A percentile compares a stretch with the other conserved stretches of the same genome.
These are phyloP conservation scores for Cordyceps militaris DNA, from an alignment of 2,329 filamentous ascomycete genomes.

Conservation along the genomic window DNA sequence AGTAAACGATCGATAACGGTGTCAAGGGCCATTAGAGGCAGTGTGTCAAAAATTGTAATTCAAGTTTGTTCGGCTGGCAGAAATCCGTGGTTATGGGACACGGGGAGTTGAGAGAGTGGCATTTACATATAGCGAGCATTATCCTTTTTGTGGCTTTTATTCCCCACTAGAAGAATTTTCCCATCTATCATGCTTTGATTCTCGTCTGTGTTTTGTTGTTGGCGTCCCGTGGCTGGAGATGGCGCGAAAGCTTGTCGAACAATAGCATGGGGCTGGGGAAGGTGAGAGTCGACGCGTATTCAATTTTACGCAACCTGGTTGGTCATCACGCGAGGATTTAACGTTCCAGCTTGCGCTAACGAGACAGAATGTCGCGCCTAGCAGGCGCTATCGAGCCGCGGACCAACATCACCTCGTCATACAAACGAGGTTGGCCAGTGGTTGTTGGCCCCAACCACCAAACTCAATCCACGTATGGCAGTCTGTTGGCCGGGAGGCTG, in stretches of 20 bases:
- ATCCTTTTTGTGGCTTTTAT: conserved; percentile 24
- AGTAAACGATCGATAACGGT: conserved; percentile 10
- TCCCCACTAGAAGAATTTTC: conserved; percentile 14
- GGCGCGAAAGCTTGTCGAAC: too few species aligned
- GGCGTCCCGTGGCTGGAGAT: too few species aligned
- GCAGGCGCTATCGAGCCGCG: not conserved
- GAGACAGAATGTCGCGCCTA: not conserved
- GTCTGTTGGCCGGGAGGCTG: not conserved
- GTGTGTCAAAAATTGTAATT: conserved; percentile 8
- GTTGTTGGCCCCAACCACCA: not conserved
- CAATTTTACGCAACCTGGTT: not conserved
- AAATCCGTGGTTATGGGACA: conserved; percentile 8
- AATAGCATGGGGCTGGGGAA: too few species aligned
- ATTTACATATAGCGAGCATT: conserved; percentile 30
- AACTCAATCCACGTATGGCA: not conserved
- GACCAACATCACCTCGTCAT: conserved; percentile 1
- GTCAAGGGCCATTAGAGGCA: not conserved
- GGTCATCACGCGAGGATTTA: not conserved
- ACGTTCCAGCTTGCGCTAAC: not conserved
- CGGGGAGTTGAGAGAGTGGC: conserved; percentile 15
- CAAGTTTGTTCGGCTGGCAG: conserved; percentile 4
- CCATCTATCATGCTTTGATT: not conserved
- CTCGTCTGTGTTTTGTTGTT: not conserved
- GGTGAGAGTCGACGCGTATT: not conserved
- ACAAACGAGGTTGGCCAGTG: not conserved